Evolutionary conservation across 176 grass and related monocot species (phyloP).

Genomic region (Juncus inflexus): DNA sequence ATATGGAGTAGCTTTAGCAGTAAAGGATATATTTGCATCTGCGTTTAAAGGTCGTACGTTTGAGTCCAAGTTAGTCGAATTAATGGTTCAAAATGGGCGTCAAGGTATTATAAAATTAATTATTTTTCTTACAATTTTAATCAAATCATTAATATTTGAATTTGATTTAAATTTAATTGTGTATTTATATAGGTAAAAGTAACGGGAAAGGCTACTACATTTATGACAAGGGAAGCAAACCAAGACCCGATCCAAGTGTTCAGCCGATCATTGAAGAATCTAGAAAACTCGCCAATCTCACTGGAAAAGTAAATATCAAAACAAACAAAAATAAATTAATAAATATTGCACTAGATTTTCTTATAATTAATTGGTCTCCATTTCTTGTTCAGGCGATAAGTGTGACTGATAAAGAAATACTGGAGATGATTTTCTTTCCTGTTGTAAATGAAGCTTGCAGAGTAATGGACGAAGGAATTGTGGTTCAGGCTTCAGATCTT

Average conservation of each 20-base stretch:
- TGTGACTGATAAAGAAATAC: conserved; percentile 61
- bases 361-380: conserved; percentile 7
- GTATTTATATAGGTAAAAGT: conserved; percentile 60
- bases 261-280: conserved; percentile 74
- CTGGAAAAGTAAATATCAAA: conserved; percentile 53
- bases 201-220: conserved; percentile 97
- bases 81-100: conserved; percentile 63
- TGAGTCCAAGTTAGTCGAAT: conserved; percentile 33
- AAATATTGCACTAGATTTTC: not conserved
- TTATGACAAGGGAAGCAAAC: conserved; percentile 88
- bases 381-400: conserved; percentile 46
- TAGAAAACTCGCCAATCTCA: conserved; percentile 41
- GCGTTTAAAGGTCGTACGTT: conserved; percentile 59
- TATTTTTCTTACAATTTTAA: conserved; percentile 20
- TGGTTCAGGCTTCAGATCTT: conserved; percentile 73
- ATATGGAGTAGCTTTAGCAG: conserved; percentile 87
- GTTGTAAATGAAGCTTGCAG: conserved; percentile 88
- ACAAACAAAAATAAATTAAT: conserved; percentile 1
- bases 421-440: conserved; percentile 99
- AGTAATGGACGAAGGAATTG: conserved; percentile 84
- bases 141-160: not conserved
- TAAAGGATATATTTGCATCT: conserved; percentile 50
- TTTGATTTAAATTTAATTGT: conserved; percentile 12
- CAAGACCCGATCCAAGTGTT: conserved; percentile 80
- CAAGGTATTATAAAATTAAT: conserved; percentile 47